Evolutionary conservation across 192 early-diverging fungal genomes (phyloP).

Genomic region (Podila horticola): DNA sequence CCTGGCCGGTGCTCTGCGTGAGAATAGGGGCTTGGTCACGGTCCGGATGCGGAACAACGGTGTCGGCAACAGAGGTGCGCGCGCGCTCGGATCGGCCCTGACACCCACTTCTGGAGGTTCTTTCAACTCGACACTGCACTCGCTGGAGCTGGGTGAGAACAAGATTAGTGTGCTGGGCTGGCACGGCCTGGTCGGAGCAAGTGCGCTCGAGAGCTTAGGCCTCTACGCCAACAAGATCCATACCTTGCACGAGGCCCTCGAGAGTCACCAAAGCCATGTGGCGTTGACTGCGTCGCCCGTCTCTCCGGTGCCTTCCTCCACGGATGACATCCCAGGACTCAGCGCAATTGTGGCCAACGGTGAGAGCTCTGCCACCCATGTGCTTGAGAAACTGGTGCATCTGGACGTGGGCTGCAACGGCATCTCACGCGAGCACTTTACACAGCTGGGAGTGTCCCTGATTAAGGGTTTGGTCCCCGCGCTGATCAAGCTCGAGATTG

Average conservation of each 20-base stretch:
- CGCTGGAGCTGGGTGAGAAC: conserved; percentile 59
- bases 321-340: neutral
- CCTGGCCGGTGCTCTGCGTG: conserved; percentile 36
- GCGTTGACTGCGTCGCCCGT: neutral
- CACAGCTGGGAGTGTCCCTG: conserved; percentile 53
- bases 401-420: conserved; percentile 63
- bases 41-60: conserved; percentile 56
- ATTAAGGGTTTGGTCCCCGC: conserved; percentile 48
- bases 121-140: conserved; percentile 26
- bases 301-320: conserved; percentile 2
- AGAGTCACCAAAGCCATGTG: conserved; percentile 14
- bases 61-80: conserved; percentile 55
- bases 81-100: conserved; percentile 26
- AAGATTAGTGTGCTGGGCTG: conserved; percentile 51
- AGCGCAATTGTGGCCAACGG: conserved; percentile 14
- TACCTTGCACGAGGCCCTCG: conserved; percentile 38
- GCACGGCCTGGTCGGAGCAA: conserved; percentile 47
- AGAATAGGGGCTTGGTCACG: conserved; percentile 24
- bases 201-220: conserved; percentile 50
- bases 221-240: conserved; percentile 56
- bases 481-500: conserved; percentile 55
- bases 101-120: neutral
- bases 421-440: conserved; percentile 51
- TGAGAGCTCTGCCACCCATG: neutral
- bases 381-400: conserved; percentile 27